A percentile compares a stretch with the other conserved stretches of the same genome.
These are phyloP conservation scores for Guyanaporus albipodus DNA, from an alignment of 768 basidiomycete species.

Conservation along the genomic window DNA sequence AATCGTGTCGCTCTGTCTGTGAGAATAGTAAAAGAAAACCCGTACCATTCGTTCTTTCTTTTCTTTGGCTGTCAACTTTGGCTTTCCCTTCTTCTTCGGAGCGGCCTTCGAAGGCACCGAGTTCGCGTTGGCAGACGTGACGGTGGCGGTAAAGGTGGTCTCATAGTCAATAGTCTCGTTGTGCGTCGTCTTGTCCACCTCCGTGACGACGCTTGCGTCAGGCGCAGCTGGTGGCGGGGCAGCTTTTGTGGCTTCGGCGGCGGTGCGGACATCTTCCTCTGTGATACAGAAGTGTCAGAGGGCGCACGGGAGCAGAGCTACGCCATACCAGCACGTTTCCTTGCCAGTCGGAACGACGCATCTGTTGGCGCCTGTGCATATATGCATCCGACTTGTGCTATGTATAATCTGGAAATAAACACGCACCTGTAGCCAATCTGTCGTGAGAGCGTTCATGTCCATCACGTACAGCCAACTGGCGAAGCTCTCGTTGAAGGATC, in stretches of 20 bases:
- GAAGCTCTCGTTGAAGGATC: conserved; percentile 89
- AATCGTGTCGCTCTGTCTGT: not conserved
- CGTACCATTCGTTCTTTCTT: conserved; percentile 77
- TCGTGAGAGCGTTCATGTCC: conserved; percentile 94
- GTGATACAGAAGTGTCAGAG: not conserved
- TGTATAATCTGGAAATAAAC: not conserved
- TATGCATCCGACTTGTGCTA: not conserved
- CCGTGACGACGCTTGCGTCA: conserved; percentile 15
- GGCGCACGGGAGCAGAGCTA: not conserved
- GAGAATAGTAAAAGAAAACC: not conserved
- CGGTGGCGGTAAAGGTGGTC: conserved; percentile 33
- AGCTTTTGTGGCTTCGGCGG: conserved; percentile 51
- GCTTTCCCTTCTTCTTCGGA: conserved; percentile 54
- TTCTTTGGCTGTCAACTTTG: conserved; percentile 71
- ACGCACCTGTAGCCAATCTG: conserved; percentile 82
- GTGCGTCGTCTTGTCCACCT: conserved; percentile 30
- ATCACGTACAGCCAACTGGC: conserved; percentile 88
- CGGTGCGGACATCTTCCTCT: conserved; percentile 57
- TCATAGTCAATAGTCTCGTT: conserved; percentile 29
- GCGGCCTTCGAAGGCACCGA: conserved; percentile 36
- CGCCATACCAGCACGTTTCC: conserved; percentile 53
- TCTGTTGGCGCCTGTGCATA: conserved; percentile 52
- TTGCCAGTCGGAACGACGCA: conserved; percentile 56
- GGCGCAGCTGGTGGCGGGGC: conserved; percentile 25
- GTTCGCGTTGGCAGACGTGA: conserved; percentile 37